phyloP scores from a whole-genome alignment of 2,329 filamentous ascomycete species.

The Cercospora sesami region DNA sequence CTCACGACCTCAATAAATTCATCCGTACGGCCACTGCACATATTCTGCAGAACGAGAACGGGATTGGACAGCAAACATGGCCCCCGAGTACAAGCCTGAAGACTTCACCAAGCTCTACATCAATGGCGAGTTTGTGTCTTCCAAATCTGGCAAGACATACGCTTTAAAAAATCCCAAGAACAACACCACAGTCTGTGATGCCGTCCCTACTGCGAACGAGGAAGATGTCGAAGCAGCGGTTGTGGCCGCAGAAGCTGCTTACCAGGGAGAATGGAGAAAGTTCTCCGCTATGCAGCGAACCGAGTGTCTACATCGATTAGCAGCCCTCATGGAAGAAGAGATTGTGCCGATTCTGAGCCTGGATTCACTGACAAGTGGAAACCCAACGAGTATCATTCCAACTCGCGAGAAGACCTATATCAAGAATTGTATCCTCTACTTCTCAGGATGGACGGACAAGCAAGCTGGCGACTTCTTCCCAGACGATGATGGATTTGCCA shows the following conservation, averaged over 20 bases:
- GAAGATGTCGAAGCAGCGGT: conserved; percentile 28
- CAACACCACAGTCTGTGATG: conserved; percentile 17
- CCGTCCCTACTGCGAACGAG: conserved; percentile 15
- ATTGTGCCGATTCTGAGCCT: conserved; percentile 26
- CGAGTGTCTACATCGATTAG: conserved; percentile 35
- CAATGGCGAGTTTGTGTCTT: conserved; percentile 19
- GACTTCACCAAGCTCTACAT: conserved; percentile 44
- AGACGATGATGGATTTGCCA: conserved; percentile 41
- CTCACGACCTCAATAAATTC: neutral
- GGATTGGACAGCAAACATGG: neutral
- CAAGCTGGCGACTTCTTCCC: conserved; percentile 22
- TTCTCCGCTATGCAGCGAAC: conserved; percentile 37
- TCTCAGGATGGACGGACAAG: conserved; percentile 21
- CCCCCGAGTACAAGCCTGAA: conserved; percentile 53
- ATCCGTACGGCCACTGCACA: neutral
- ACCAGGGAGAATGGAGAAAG: conserved; percentile 36
- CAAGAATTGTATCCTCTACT: conserved; percentile 24
- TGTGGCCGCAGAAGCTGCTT: conserved; percentile 45
- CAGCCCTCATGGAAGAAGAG: conserved; percentile 38
- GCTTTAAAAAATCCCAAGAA: conserved; percentile 19
- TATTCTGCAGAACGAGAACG: neutral
- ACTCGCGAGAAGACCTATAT: conserved; percentile 24
- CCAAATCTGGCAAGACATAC: conserved; percentile 38
- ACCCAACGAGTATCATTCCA: conserved; percentile 17
- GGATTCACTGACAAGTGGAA: conserved; percentile 35